A percentile compares a stretch with the other conserved stretches of the same genome.
Conservation (phyloP, 805 yeast genomes). For the Monosporozyma unispora region DNA sequence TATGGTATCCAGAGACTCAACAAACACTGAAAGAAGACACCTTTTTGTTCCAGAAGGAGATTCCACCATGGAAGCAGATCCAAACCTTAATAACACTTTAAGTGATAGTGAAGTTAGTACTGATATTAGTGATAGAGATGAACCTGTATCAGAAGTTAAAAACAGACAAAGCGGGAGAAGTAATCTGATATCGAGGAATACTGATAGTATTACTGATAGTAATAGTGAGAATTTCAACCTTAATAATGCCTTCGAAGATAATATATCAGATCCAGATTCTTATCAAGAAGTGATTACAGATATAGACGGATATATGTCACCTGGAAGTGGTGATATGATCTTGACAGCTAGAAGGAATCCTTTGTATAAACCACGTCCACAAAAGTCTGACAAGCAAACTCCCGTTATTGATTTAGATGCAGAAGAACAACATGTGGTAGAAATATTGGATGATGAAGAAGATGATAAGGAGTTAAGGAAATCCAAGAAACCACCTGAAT, state of each 20-base stretch:
- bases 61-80: not conserved
- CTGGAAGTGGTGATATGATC: not conserved
- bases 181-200: not conserved
- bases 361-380: not conserved
- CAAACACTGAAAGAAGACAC: not conserved
- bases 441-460: conserved; percentile 32
- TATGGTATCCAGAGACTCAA: too few relatives aligned
- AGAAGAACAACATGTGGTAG: conserved; percentile 33
- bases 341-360: not conserved
- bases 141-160: too few relatives aligned
- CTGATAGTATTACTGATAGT: not conserved
- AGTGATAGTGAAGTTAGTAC: not conserved
- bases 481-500: conserved; percentile 11
- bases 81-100: too few relatives aligned
- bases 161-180: too few relatives aligned
- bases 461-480: conserved; percentile 11
- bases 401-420: conserved; percentile 9
- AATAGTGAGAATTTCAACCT: not conserved
- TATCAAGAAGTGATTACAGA: not conserved
- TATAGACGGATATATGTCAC: not conserved
- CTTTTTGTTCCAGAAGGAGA: not conserved
- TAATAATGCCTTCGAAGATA: not conserved
- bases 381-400: not conserved
- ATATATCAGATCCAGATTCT: not conserved
- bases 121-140: not conserved